phyloP scores from a whole-genome alignment of 768 basidiomycete species.

The Sarcomyxa edulis region DNA sequence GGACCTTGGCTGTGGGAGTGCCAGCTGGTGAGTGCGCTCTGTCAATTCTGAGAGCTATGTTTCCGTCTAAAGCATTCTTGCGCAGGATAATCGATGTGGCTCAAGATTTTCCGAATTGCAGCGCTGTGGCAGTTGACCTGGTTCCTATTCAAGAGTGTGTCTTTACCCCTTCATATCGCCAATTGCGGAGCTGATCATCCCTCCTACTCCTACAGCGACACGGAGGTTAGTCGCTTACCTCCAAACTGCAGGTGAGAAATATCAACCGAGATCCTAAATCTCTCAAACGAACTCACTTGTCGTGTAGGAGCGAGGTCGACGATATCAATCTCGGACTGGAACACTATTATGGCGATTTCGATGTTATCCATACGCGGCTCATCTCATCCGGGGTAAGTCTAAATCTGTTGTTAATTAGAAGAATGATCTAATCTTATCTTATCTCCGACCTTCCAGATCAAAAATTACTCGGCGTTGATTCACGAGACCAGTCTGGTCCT shows the following conservation, averaged over 20 bases:
- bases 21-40: slow-evolving; percentile 52
- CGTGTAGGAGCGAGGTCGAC: slow-evolving; percentile 69
- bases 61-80: slow-evolving; percentile 5
- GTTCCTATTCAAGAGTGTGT: slow-evolving; percentile 73
- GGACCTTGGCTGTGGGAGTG: slow-evolving; percentile 79
- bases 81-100: slow-evolving; percentile 73
- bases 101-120: slow-evolving; percentile 64
- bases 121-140: slow-evolving; percentile 70
- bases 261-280: slow-evolving; percentile 2
- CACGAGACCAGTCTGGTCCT: slow-evolving; percentile 64
- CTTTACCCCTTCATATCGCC: slow-evolving; percentile 18
- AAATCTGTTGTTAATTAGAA: slow-evolving; percentile 2
- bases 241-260: slow-evolving; percentile 57
- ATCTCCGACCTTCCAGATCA: slow-evolving; percentile 42
- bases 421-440: slow-evolving; percentile 6
- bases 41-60: no score
- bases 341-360: slow-evolving; percentile 75
- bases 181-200: slow-evolving; percentile 12
- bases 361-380: slow-evolving; percentile 69
- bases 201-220: slow-evolving; percentile 33
- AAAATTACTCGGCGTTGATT: slow-evolving; percentile 57
- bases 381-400: slow-evolving; percentile 68
- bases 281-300: slow-evolving; percentile 7
- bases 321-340: slow-evolving; percentile 82
- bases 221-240: no score